Evolutionary conservation across 768 basidiomycete genomes (phyloP).

Genomic region (Sporobolomyces pararoseus): DNA sequence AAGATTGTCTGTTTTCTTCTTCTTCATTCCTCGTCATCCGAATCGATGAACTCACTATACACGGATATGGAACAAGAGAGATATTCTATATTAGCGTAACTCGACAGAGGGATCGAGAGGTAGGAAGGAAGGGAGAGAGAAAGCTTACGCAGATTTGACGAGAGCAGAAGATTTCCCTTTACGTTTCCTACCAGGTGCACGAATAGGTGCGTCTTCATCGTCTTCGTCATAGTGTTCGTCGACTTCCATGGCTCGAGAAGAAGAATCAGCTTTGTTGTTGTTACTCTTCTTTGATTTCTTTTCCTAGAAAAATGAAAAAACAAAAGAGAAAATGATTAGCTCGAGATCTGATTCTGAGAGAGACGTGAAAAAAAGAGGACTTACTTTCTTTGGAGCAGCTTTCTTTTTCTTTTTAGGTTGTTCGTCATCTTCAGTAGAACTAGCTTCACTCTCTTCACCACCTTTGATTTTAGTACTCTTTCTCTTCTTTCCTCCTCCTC

Average conservation of each 20-base stretch:
- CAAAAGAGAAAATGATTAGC: not conserved
- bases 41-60: slow-evolving; percentile 37
- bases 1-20: too few species aligned
- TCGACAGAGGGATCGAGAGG: not conserved
- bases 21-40: slow-evolving; percentile 35
- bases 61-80: too few species aligned
- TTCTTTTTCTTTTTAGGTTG: slow-evolving; percentile 31
- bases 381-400: slow-evolving; percentile 4
- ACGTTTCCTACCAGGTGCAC: slow-evolving; percentile 12
- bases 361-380: not conserved
- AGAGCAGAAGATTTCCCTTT: slow-evolving; percentile 8
- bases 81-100: too few species aligned
- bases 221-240: slow-evolving; percentile 36
- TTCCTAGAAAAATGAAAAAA: not conserved
- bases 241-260: slow-evolving; percentile 26
- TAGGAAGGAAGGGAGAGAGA: not conserved
- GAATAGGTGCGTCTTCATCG: slow-evolving; percentile 30
- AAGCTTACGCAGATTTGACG: slow-evolving; percentile 25
- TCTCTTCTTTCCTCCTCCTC: slow-evolving; percentile 39
- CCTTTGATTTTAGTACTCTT: slow-evolving; percentile 49
- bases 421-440: slow-evolving; percentile 49
- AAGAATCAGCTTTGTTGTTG: too few species aligned
- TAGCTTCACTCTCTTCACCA: slow-evolving; percentile 36
- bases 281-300: slow-evolving; percentile 51
- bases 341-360: not conserved